These are phyloP conservation scores for Fusarium burgessii DNA, from an alignment of 2,329 filamentous ascomycete genomes.

Conservation along the genomic window DNA sequence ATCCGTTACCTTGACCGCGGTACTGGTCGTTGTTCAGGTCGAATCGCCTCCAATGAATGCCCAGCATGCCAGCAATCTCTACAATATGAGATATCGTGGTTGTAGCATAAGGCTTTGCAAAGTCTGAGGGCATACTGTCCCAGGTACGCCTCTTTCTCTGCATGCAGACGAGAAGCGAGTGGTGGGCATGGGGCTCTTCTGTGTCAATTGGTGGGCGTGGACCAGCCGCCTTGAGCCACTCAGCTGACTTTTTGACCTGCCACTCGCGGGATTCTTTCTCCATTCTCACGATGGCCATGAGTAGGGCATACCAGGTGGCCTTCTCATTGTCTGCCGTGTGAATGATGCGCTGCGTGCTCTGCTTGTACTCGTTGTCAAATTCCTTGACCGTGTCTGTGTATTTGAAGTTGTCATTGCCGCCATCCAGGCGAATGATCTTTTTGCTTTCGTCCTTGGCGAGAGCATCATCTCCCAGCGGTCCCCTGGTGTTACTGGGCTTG, in stretches of 20 bases:
- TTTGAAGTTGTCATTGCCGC: constrained; percentile 17
- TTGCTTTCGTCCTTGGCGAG: constrained; percentile 19
- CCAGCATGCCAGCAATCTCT: constrained; percentile 52
- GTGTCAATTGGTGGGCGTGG: constrained; percentile 14
- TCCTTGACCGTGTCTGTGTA: constrained; percentile 37
- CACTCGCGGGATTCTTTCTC: constrained; percentile 41
- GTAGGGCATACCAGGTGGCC: constrained; percentile 36
- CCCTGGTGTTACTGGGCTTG: constrained; percentile 50
- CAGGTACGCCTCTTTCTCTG: constrained; percentile 40
- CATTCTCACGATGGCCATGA: constrained; percentile 40
- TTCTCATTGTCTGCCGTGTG: constrained; percentile 42
- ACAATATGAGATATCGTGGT: constrained; percentile 53
- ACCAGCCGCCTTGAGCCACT: constrained; percentile 27
- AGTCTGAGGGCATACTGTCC: constrained; percentile 42
- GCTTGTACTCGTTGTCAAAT: constrained; percentile 30
- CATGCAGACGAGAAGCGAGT: constrained; percentile 39
- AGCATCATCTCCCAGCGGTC: constrained; percentile 41
- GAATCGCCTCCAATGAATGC: constrained; percentile 58
- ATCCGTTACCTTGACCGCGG: constrained; percentile 54
- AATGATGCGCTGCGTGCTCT: constrained; percentile 34
- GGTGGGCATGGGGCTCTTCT: constrained; percentile 6
- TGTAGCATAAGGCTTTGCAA: constrained; percentile 50
- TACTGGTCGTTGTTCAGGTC: constrained; percentile 53
- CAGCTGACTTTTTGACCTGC: constrained; percentile 29
- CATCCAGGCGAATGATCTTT: constrained; percentile 37